Evolutionary conservation across 495 filamentous ascomycete species (phyloP).

Genomic region (Penicillium diatomitis): DNA sequence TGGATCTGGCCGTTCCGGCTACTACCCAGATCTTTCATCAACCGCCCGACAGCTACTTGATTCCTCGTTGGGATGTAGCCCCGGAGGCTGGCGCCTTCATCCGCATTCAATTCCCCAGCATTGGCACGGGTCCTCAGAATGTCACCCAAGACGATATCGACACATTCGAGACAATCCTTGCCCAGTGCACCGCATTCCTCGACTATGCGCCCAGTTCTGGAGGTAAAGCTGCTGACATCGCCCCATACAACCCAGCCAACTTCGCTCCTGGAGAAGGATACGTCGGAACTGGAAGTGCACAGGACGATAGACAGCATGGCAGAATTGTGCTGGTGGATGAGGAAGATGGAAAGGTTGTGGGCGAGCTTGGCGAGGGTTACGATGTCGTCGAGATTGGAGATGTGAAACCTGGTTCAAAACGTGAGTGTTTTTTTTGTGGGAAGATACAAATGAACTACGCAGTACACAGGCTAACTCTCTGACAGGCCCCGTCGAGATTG

Average conservation of each 20-base stretch:
- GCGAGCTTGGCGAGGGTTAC: conserved; percentile 77
- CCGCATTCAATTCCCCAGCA: conserved; percentile 72
- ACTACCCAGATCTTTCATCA: conserved; percentile 95
- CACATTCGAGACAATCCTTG: conserved; percentile 92
- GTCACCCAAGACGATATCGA: conserved; percentile 86
- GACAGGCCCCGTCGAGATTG: conserved; percentile 82
- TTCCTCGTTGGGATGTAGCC: conserved; percentile 86
- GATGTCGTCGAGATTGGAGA: conserved; percentile 64
- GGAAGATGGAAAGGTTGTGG: conserved; percentile 90
- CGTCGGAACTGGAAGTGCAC: conserved; percentile 26
- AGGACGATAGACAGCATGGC: conserved; percentile 44
- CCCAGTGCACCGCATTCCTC: conserved; percentile 89
- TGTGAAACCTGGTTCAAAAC: conserved; percentile 77
- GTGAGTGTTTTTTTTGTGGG: conserved; percentile 36
- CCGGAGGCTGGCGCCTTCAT: conserved; percentile 84
- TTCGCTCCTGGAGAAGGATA: conserved; percentile 77
- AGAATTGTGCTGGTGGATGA: conserved; percentile 94
- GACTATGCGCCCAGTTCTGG: conserved; percentile 56
- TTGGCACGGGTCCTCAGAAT: conserved; percentile 52
- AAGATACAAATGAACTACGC: neutral
- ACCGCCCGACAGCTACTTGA: conserved; percentile 78
- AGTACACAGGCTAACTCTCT: conserved; percentile 7
- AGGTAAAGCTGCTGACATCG: conserved; percentile 33
- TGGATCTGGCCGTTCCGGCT: conserved; percentile 81
- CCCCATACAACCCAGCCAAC: conserved; percentile 67